These are phyloP conservation scores for Clathrus columnatus DNA, from an alignment of 768 basidiomycete species.

Conservation along the genomic window DNA sequence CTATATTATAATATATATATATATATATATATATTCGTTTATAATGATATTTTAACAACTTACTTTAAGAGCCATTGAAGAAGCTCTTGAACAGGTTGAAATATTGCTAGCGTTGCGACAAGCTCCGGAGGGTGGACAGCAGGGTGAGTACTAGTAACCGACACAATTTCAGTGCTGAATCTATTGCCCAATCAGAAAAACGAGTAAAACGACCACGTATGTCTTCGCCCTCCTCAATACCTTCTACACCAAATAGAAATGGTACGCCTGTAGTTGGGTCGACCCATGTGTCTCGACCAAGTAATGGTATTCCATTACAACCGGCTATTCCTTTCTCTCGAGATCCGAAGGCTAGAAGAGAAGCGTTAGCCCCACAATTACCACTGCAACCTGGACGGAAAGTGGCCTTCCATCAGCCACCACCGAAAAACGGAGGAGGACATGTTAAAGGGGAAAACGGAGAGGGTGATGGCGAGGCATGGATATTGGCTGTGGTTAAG, in stretches of 20 bases:
- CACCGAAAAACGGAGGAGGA: slow-evolving; percentile 14
- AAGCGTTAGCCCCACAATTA: slow-evolving; percentile 50
- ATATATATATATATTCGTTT: slow-evolving; percentile 6
- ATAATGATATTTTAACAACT: background rate
- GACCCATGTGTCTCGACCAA: slow-evolving; percentile 5
- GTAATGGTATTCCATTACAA: slow-evolving; percentile 6
- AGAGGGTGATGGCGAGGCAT: slow-evolving; percentile 40
- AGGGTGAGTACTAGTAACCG: slow-evolving; percentile 35
- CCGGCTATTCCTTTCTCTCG: slow-evolving; percentile 38
- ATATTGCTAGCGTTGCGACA: slow-evolving; percentile 66
- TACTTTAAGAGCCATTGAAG: slow-evolving; percentile 52
- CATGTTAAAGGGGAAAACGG: slow-evolving; percentile 9
- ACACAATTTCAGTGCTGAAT: background rate
- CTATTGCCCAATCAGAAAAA: slow-evolving; percentile 42
- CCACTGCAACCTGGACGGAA: slow-evolving; percentile 67
- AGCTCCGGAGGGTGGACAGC: slow-evolving; percentile 51
- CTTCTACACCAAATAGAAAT: slow-evolving; percentile 28
- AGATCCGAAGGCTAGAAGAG: slow-evolving; percentile 59
- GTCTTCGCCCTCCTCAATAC: slow-evolving; percentile 57
- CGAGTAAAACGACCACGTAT: slow-evolving; percentile 68
- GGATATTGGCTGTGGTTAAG: slow-evolving; percentile 75
- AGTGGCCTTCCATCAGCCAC: slow-evolving; percentile 70
- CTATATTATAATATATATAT: background rate
- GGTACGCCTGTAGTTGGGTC: slow-evolving; percentile 26
- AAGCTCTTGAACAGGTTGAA: slow-evolving; percentile 58